Conservation (phyloP, 768 basidiomycete genomes). For the Xanthoconium purpureum region DNA sequence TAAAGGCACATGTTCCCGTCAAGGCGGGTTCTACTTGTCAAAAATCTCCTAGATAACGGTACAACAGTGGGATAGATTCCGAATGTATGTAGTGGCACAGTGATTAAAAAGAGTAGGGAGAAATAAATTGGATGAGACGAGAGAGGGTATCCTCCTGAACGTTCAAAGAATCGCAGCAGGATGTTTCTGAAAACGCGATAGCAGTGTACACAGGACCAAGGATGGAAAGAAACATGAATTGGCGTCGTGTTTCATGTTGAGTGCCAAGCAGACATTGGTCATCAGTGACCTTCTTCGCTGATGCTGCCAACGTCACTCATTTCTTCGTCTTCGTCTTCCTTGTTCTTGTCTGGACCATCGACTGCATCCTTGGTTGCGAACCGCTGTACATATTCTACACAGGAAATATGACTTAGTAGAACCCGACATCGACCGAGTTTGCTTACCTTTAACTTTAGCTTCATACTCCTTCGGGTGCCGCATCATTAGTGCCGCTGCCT, state of each 20-base stretch:
- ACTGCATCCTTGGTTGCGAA: conserved; percentile 90
- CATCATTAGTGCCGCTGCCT: conserved; percentile 96
- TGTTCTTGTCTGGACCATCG: conserved; percentile 63
- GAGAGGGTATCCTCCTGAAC: conserved; percentile 29
- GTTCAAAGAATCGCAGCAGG: conserved; percentile 14
- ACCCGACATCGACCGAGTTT: background rate
- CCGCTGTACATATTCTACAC: conserved; percentile 90
- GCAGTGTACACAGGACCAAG: conserved; percentile 11
- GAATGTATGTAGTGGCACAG: conserved; percentile 20
- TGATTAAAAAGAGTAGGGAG: conserved; percentile 18
- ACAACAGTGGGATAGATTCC: conserved; percentile 29
- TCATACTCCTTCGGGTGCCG: conserved; percentile 97
- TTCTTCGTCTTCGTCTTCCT: conserved; percentile 74
- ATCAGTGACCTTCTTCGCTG: conserved; percentile 56
- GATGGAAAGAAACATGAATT: conserved; percentile 4
- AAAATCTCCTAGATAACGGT: conserved; percentile 30
- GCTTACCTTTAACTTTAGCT: conserved; percentile 83
- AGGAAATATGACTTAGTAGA: background rate
- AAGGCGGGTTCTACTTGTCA: conserved; percentile 17
- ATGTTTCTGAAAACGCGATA: conserved; percentile 17
- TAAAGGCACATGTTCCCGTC: background rate
- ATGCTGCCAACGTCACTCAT: conserved; percentile 88
- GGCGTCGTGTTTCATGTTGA: conserved; percentile 12
- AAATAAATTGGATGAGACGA: conserved; percentile 13
- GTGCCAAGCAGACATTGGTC: background rate